Evolutionary conservation across 2,329 filamentous ascomycete genomes (phyloP).

Genomic region (Exophiala xenobiotica): DNA sequence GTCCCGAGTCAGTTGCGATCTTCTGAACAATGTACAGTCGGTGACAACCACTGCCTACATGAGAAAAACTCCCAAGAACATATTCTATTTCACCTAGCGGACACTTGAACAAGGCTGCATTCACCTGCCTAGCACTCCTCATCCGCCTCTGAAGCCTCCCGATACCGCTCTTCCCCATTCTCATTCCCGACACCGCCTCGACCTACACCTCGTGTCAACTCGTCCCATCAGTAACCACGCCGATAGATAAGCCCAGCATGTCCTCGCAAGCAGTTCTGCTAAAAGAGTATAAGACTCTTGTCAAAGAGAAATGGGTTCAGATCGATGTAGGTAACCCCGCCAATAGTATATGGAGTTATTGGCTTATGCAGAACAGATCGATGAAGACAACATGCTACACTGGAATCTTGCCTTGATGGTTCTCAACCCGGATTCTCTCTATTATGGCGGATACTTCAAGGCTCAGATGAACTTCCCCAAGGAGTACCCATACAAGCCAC

Average conservation of each 20-base stretch:
- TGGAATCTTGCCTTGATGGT: constrained; percentile 91
- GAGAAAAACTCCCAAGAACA: not conserved
- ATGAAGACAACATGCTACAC: constrained; percentile 78
- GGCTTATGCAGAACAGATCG: constrained; percentile 53
- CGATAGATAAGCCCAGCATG: constrained; percentile 34
- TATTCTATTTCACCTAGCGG: not conserved
- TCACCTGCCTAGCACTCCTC: not conserved
- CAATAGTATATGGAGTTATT: not conserved
- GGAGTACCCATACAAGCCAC: constrained; percentile 88
- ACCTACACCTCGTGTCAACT: not conserved
- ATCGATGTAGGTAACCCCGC: constrained; percentile 64
- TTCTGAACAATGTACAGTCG: not conserved
- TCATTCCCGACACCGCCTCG: constrained; percentile 5
- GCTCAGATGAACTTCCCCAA: constrained; percentile 82
- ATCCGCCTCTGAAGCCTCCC: not conserved
- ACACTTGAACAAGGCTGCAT: not conserved
- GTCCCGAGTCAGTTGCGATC: not conserved
- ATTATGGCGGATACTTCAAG: constrained; percentile 90
- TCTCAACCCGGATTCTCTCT: constrained; percentile 85
- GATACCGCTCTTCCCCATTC: not conserved
- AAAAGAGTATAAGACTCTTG: constrained; percentile 78
- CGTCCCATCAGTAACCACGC: too few species aligned
- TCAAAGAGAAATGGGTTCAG: constrained; percentile 90
- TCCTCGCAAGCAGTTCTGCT: constrained; percentile 78
- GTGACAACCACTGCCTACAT: not conserved